Evolutionary conservation across 73 alveolate genomes (phyloP), one percentile per base, ranked within the genome.

Genomic region (Paramecium primaurelia): DNA sequence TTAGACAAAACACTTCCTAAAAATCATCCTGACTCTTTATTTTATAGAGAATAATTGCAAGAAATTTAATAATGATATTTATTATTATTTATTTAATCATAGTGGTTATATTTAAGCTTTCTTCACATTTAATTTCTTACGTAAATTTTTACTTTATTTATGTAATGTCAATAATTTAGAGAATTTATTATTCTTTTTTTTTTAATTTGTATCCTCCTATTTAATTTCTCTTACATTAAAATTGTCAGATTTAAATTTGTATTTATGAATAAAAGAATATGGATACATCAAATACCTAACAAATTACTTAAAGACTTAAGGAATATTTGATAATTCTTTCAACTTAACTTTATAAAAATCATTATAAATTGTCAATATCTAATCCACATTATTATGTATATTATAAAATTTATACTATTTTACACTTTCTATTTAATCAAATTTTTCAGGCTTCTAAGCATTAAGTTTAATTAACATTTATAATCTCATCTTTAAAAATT

Each of bases 11-110:
- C 80, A 42, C 71, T 68, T 11, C 85, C 84, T n/a, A 68, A 44
- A 25, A 83, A 89, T 30, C 94, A 89, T 44, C 94, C 94, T 9
- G 94, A 89, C 58, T 89, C 54, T 32, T 47, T 71, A 69, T 89
- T 71, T 83, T 89, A 71, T 89, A 45, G 54, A 73, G 88, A 89
- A 73, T 68, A 89, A 45, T 47, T 89, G 32, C 38, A 34, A 37
- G 87, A 73, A 73, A 34, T 73, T 12, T 73, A 37, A 36, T 40
- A n/a, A 54, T 54, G 69, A 54, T 54, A 7, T 7, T 7, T 54
- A 18, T 54, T 54, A 54, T 54, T 54, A 73, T 64, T 64, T 28
- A 64, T 64, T 32, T 64, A 64, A 64, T 64, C 84, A 64, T 3
- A 64, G 42, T 64, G 84, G 84, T 64, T 64, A 32, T 28, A 64